Evolutionary conservation across 208 protist species (phyloP), one percentile per base, ranked within the genome.

Genomic region (Vickermania spadyakhi): DNA sequence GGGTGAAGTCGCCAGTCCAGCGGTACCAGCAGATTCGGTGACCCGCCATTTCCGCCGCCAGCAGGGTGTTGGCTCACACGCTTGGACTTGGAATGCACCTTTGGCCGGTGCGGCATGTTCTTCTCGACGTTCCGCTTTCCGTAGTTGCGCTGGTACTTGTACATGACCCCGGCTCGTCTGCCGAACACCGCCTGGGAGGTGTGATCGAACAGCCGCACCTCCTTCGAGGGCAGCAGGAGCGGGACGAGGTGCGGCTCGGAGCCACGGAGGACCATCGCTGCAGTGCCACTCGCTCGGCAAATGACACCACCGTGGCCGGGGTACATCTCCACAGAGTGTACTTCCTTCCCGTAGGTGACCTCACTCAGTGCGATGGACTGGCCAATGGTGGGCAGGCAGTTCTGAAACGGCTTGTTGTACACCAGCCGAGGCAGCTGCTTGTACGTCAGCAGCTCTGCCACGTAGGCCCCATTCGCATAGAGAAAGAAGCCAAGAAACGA

Each of bases 251-350:
- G 86, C 28, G 86, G 85, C 72, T 93, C 86, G 2, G 84, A 80
- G 22, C 89, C 89, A 13, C 89, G 86, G 57, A 96, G 73, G 49
- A 93, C 77, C 41, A 96, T 80, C 1, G 89, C 89, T 0, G 89
- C 86, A 0, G 86, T 87, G 27, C 89, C 89, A 62, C 83, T 90
- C 52, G 89, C 71, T 14, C 86, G 84, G 65, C 86, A 93, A 29
- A 96, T 36, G 22, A 85, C 78, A 22, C 84, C 83, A 62, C 89
- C 86, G 68, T 93, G 79, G 13, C 86, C 89, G 3, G 89, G 89
- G 62, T 96, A 96, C 89, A 91, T 93, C 70, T 96, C 86, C 2
- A 96, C 74, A 18, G 86, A 93, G 72, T 96, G 89, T 1, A 96
- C 28, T 67, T 96, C 89, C 62, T 93, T 93, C 2, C 89, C 89